Base-by-base conservation (phyloP, 2,329 filamentous ascomycete genomes). In the Cytospora schulzeri region DNA sequence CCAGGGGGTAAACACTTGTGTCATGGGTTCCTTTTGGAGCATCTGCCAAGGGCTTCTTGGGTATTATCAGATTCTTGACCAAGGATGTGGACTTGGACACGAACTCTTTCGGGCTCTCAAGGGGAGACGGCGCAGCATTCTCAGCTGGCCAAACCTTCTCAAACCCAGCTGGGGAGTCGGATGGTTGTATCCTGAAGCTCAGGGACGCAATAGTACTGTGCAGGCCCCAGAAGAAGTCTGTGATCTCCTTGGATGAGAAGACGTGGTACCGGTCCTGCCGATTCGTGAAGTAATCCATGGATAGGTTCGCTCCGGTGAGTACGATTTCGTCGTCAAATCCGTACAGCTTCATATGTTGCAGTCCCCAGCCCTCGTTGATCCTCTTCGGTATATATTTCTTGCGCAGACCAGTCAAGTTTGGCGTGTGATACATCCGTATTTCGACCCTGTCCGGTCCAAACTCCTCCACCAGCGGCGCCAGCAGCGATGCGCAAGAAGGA, bases 341-440 rank as follows among this genome's bases (percentile, higher is more conserved):
- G 71, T 99, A 99, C 0, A 99, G 82, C 82, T 99, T 99, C 94
- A 99, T 99, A 74, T 99, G 95, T 75, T 99, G 95, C 67, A 99
- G 78, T 1, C 95, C 95, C 95, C 95, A 99, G 22, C 95, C 95
- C 78, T 99, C 95, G 70, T 99, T 99, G 74, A 99, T 94, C 24
- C 95, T 85, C 73, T 87, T 91, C 0, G 95, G 95, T 2, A 98
- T 86, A 69, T 91, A 81, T 71, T 88, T 88, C 78, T 98, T 98
- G 58, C 89, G 86, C 64, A 96, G 71, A 0, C 95, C 95, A 3
- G 91, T 96, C 68, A 99, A 78, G 72, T 99, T 99, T 0, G 95
- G 95, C 0, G 95, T 99, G 77, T 99, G 95, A 74, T 96, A 99
- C 93, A 99, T 96, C 71, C 93, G 90, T 68, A 99, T 88, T 73